These are phyloP conservation scores for Candida glucosophila DNA, from an alignment of 1,139 yeast genomes.

Conservation along the genomic window DNA sequence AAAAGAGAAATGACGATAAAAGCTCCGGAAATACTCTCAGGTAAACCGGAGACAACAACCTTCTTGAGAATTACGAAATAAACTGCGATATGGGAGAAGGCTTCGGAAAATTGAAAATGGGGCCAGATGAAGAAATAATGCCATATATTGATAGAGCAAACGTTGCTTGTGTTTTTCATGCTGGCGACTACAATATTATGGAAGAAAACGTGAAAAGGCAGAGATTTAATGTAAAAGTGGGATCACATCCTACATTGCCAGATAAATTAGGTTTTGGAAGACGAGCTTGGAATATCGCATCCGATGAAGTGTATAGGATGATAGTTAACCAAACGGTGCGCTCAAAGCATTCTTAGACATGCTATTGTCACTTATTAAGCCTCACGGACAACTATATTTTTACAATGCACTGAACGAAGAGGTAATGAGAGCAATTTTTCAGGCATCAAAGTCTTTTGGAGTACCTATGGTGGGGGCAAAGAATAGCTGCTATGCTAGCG, in stretches of 20 bases:
- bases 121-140: conserved; percentile 31
- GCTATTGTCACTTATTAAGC: conserved; percentile 22
- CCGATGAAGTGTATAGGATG: conserved; percentile 25
- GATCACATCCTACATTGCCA: conserved; percentile 31
- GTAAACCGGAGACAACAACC: too few species aligned
- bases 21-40: too few species aligned
- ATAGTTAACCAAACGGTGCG: conserved; percentile 32
- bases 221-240: conserved; percentile 20
- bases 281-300: conserved; percentile 20
- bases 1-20: too few species aligned
- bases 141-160: conserved; percentile 29
- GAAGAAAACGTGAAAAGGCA: conserved; percentile 20
- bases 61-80: too few species aligned
- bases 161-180: conserved; percentile 32
- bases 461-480: conserved; percentile 20
- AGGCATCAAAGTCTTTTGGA: conserved; percentile 24
- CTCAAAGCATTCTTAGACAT: conserved; percentile 24
- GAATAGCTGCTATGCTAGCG: conserved; percentile 11
- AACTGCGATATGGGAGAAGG: conserved; percentile 34
- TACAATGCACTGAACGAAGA: conserved; percentile 24
- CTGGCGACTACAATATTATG: conserved; percentile 28
- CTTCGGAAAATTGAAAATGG: conserved; percentile 27
- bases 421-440: conserved; percentile 23
- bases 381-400: conserved; percentile 30
- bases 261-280: conserved; percentile 30